Conservation (phyloP, 2,329 filamentous ascomycete genomes). For the Cladosporium sp. region DNA sequence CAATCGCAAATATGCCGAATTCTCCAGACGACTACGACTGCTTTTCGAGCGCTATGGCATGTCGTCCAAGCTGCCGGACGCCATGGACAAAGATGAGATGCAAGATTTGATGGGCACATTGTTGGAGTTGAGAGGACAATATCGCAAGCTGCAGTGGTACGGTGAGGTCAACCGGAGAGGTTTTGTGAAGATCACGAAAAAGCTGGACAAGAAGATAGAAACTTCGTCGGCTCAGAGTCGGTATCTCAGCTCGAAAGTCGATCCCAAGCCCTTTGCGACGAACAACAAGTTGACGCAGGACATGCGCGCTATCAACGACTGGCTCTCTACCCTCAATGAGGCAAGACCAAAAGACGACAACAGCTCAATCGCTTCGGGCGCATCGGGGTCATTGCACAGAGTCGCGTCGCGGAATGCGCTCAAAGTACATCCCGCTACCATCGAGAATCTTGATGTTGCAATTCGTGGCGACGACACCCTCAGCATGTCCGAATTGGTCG, state of each 20-base stretch:
- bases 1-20: conserved; percentile 90
- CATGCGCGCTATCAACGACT: conserved; percentile 78
- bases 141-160: conserved; percentile 95
- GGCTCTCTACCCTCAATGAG: conserved; percentile 81
- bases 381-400: conserved; percentile 68
- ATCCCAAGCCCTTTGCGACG: conserved; percentile 83
- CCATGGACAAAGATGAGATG: conserved; percentile 81
- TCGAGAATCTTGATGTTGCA: conserved; percentile 72
- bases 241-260: conserved; percentile 88
- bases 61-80: conserved; percentile 66
- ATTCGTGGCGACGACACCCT: conserved; percentile 67
- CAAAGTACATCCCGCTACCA: conserved; percentile 65
- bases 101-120: conserved; percentile 90
- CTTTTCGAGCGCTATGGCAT: conserved; percentile 85
- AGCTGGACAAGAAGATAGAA: conserved; percentile 90
- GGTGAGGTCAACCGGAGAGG: conserved; percentile 93
- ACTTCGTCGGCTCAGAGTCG: conserved; percentile 71
- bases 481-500: conserved; percentile 56
- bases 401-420: conserved; percentile 74
- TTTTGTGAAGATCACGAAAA: conserved; percentile 98
- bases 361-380: conserved; percentile 64
- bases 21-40: conserved; percentile 78
- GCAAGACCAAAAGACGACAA: conserved; percentile 74
- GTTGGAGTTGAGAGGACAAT: conserved; percentile 80
- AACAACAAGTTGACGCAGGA: conserved; percentile 60